Percentiles rank a stretch among this genome's conserved stretches.
phyloP scores from a whole-genome alignment of 495 filamentous ascomycete genomes.

The Ramalina intermedia region DNA sequence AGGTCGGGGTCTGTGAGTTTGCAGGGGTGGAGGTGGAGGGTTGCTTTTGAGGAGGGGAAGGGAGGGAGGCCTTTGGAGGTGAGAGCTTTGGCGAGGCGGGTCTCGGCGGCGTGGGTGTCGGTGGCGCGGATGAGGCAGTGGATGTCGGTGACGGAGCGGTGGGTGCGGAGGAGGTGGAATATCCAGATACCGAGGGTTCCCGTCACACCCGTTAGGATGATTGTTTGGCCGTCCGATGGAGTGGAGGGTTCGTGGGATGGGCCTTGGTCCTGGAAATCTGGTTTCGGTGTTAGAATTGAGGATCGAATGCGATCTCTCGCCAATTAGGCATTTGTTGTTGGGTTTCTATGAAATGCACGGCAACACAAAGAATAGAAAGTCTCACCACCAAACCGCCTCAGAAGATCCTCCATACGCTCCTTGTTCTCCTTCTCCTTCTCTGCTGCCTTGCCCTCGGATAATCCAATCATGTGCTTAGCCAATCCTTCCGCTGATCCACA shows the following conservation, averaged over 20 bases:
- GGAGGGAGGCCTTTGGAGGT: conserved; percentile 15
- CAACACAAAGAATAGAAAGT: too few relatives aligned
- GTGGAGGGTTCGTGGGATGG: too few relatives aligned
- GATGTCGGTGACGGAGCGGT: conserved; percentile 24
- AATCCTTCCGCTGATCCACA: conserved; percentile 29
- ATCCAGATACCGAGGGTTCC: conserved; percentile 47
- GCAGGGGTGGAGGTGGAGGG: conserved; percentile 20
- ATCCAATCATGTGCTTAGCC: conserved; percentile 18
- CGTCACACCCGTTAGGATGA: conserved; percentile 44
- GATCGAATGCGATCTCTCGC: too few relatives aligned
- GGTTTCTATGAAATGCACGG: too few relatives aligned
- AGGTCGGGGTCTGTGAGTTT: conserved; percentile 25
- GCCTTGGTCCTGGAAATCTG: too few relatives aligned
- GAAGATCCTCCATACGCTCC: too few relatives aligned
- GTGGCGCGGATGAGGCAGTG: conserved; percentile 44
- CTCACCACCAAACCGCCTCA: too few relatives aligned
- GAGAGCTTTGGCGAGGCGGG: conserved; percentile 36
- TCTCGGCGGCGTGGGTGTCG: conserved; percentile 27
- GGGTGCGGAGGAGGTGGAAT: conserved; percentile 27
- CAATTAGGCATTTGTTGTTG: too few relatives aligned
- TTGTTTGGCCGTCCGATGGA: neutral
- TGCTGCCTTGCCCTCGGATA: too few relatives aligned
- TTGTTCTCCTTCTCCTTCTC: conserved; percentile 8
- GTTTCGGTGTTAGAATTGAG: too few relatives aligned
- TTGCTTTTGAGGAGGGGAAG: conserved; percentile 16